phyloP scores from a whole-genome alignment of 306 rosid genomes.

The Hippophae gyantsensis region DNA sequence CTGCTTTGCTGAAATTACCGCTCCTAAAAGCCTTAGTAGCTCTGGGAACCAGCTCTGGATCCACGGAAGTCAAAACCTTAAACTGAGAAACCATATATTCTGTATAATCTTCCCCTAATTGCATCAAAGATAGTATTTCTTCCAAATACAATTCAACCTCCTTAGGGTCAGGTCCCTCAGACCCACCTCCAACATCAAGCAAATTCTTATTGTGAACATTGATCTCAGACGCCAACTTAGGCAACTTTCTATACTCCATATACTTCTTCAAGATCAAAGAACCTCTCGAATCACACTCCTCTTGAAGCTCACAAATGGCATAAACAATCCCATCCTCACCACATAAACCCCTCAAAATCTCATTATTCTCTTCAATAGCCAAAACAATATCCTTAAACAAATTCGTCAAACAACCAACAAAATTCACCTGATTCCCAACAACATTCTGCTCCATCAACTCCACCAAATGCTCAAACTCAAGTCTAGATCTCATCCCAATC shows the following conservation, averaged over 20 bases:
- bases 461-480: conserved; percentile 68
- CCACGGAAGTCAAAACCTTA: conserved; percentile 68
- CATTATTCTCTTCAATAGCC: conserved; percentile 79
- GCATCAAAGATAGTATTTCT: conserved; percentile 77
- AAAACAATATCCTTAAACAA: conserved; percentile 79
- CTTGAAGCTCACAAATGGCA: conserved; percentile 92
- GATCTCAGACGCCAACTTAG: conserved; percentile 64
- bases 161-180: conserved; percentile 82
- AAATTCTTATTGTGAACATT: conserved; percentile 71
- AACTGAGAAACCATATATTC: conserved; percentile 81
- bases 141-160: conserved; percentile 82
- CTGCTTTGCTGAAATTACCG: conserved; percentile 80
- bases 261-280: conserved; percentile 75
- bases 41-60: conserved; percentile 77
- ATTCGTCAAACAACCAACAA: conserved; percentile 74
- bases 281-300: conserved; percentile 88
- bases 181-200: conserved; percentile 58
- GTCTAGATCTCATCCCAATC: conserved; percentile 75
- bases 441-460: conserved; percentile 56
- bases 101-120: conserved; percentile 85
- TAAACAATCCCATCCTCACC: conserved; percentile 95
- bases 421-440: conserved; percentile 35
- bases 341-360: conserved; percentile 68
- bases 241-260: conserved; percentile 78
- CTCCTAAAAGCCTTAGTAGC: conserved; percentile 82